Conservation (phyloP, 495 filamentous ascomycete species). For the Hypoxylon cercidicola region DNA sequence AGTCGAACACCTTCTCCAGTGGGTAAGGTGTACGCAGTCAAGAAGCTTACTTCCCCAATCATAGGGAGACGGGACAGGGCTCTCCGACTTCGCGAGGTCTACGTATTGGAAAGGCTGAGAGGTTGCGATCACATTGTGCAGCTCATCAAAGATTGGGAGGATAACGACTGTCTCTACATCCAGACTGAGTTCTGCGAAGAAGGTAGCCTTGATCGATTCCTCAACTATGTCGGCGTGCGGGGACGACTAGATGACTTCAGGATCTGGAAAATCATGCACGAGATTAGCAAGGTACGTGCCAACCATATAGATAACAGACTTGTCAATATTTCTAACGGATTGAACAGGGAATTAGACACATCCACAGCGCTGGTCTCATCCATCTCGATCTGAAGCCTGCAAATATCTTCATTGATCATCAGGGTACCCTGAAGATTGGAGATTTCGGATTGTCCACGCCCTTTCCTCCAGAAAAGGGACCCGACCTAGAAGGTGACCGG, state of each 20-base stretch:
- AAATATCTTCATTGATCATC: slow-evolving; percentile 89
- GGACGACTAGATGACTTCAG: slow-evolving; percentile 94
- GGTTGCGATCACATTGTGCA: slow-evolving; percentile 84
- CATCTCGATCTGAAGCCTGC: slow-evolving; percentile 97
- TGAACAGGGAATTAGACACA: slow-evolving; percentile 80
- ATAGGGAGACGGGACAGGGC: slow-evolving; percentile 77
- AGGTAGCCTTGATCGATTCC: slow-evolving; percentile 85
- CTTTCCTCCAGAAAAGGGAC: slow-evolving; percentile 77
- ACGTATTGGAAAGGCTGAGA: slow-evolving; percentile 74
- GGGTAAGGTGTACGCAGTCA: slow-evolving; percentile 83
- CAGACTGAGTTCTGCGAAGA: slow-evolving; percentile 97
- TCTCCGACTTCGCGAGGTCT: slow-evolving; percentile 81
- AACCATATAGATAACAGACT: not conserved
- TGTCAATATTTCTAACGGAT: slow-evolving; percentile 4
- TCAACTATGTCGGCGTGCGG: slow-evolving; percentile 78
- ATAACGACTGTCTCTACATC: slow-evolving; percentile 83
- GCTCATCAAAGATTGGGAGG: slow-evolving; percentile 86
- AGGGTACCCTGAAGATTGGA: slow-evolving; percentile 91
- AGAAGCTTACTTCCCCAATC: slow-evolving; percentile 86
- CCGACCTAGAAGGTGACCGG: slow-evolving; percentile 93
- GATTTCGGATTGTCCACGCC: slow-evolving; percentile 93
- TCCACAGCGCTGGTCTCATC: slow-evolving; percentile 88
- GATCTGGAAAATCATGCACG: slow-evolving; percentile 96
- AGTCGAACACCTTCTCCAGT: slow-evolving; percentile 53
- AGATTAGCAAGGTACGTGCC: slow-evolving; percentile 75